These are phyloP conservation scores for Aureobasidium subglaciale DNA, from an alignment of 2,329 filamentous ascomycete genomes.

Conservation along the genomic window DNA sequence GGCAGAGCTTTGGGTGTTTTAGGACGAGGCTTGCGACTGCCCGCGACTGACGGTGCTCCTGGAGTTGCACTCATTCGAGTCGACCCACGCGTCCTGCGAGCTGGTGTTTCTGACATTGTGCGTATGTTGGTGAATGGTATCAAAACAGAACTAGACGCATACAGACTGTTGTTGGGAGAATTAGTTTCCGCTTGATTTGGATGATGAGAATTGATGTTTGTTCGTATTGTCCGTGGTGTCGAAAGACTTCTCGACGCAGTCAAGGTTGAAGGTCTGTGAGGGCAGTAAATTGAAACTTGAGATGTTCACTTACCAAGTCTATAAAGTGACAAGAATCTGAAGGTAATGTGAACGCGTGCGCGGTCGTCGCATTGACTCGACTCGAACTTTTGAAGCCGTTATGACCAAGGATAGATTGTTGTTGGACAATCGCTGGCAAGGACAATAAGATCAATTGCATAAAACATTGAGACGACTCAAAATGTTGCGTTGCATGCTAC, in stretches of 20 bases:
- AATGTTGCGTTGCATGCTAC: background rate
- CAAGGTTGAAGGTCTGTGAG: background rate
- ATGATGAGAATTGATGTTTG: too few species aligned
- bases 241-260: background rate
- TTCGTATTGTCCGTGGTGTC: too few species aligned
- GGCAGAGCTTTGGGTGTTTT: constrained; percentile 21
- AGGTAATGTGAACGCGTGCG: background rate
- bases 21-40: constrained; percentile 1
- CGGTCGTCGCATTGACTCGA: constrained; percentile 1
- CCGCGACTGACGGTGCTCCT: constrained; percentile 7
- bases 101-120: constrained; percentile 23
- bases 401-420: background rate
- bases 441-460: background rate
- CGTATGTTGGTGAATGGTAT: background rate
- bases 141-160: too few species aligned
- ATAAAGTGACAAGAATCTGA: background rate
- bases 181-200: too few species aligned
- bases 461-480: background rate
- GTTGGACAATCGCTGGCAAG: background rate
- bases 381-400: background rate
- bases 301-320: background rate
- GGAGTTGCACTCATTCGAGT: constrained; percentile 23
- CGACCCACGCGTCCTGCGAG: constrained; percentile 20
- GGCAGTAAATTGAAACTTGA: background rate
- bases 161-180: too few species aligned